Percentiles rank a stretch among this genome's conserved stretches.
phyloP scores from a whole-genome alignment of 441 rosid species.

The Adansonia madagascariensis region DNA sequence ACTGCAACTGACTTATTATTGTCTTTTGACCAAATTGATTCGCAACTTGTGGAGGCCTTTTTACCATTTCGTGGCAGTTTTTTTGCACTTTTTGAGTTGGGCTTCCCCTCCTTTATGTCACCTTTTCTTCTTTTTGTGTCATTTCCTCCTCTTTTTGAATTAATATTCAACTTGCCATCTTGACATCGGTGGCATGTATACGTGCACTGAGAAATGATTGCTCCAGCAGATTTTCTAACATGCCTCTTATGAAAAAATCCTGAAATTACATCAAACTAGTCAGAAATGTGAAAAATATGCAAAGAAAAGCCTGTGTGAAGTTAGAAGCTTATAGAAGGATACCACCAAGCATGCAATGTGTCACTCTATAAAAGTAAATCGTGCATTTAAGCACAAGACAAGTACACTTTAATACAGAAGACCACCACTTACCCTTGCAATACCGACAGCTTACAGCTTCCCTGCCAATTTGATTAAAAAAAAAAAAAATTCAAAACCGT shows the following conservation, averaged over 20 bases:
- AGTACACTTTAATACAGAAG: conserved; percentile 20
- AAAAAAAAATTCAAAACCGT: conserved; percentile 9
- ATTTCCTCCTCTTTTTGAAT: conserved; percentile 39
- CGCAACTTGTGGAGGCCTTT: conserved; percentile 28
- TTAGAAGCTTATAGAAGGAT: background rate
- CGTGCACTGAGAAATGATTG: conserved; percentile 40
- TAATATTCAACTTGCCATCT: conserved; percentile 46
- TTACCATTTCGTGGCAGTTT: conserved; percentile 47
- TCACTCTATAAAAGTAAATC: background rate
- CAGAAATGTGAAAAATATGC: background rate
- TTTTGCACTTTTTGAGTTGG: conserved; percentile 39
- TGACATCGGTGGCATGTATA: conserved; percentile 72
- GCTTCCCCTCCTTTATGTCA: conserved; percentile 43
- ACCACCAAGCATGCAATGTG: background rate
- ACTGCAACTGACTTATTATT: conserved; percentile 42
- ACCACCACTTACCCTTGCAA: conserved; percentile 72
- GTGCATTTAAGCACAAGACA: background rate
- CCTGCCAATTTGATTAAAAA: conserved; percentile 52
- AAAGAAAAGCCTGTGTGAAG: background rate
- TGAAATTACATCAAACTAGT: conserved; percentile 39
- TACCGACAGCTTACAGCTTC: conserved; percentile 84
- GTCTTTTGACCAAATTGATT: background rate
- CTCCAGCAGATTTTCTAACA: conserved; percentile 60
- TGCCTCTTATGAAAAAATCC: conserved; percentile 87
- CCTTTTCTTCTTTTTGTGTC: conserved; percentile 45